Percentiles rank a stretch among this genome's conserved stretches.
Evolutionary conservation across 306 rosid species (phyloP).

Genomic region (Rosa persica): DNA sequence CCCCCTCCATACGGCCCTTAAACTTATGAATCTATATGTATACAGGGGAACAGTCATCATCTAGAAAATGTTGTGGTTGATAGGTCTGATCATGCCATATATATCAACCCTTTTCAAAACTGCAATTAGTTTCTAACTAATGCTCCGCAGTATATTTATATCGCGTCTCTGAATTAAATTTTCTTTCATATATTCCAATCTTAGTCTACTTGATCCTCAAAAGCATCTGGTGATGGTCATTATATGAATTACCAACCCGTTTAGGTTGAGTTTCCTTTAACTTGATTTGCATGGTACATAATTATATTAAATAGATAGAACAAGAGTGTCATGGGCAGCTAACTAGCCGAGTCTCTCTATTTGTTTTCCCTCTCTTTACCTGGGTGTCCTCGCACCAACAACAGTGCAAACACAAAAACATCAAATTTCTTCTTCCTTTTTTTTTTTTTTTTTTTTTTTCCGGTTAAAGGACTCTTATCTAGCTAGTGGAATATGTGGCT

Average conservation of each 20-base stretch:
- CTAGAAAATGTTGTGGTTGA: slow-evolving; percentile 2
- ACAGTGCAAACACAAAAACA: background rate
- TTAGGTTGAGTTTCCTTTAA: background rate
- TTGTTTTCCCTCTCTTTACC: too few species aligned
- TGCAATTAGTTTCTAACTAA: background rate
- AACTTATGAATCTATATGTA: background rate
- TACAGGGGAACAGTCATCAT: background rate
- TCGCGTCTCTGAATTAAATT: background rate
- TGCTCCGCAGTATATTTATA: background rate
- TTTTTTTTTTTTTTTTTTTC: too few species aligned
- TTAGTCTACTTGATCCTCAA: too few species aligned
- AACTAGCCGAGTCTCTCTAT: background rate
- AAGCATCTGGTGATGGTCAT: too few species aligned
- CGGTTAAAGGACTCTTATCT: background rate
- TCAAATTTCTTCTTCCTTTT: too few species aligned
- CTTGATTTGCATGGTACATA: background rate
- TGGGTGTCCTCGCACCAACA: background rate
- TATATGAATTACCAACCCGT: too few species aligned
- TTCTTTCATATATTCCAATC: too few species aligned
- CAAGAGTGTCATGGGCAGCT: background rate
- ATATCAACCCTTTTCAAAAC: slow-evolving; percentile 11
- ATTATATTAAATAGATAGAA: background rate
- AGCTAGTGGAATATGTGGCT: background rate
- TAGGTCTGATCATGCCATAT: background rate
- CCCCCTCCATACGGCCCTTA: slow-evolving; percentile 37